Base-by-base conservation (phyloP, 2,329 filamentous ascomycete genomes). In the Mycosphaerella sp. region DNA sequence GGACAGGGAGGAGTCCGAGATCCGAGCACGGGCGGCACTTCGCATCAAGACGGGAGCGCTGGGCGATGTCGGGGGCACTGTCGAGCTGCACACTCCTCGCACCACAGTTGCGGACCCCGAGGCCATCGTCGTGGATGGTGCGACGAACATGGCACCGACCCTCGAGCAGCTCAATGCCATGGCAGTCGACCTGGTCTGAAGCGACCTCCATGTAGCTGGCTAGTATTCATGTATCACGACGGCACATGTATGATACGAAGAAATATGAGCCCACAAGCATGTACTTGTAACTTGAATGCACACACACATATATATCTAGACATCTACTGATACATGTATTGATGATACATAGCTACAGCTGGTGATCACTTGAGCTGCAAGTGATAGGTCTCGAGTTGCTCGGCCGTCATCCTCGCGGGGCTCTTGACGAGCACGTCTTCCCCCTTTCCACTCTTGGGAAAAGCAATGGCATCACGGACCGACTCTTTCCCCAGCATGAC, bases 391-490 rank as follows among this genome's bases (percentile, higher is more conserved):
- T 73, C 69, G 64, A 83, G 69, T 55, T 80, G 78, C 57, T 80
- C 79, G 54, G 81, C 73, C 0, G 79, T 87, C 59, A 95, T 76
- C 59, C 69, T 70, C 48, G 84, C 84, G 0, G 93, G 93, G 58
- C 87, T 88, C 63, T 82, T 83, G 2, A 95, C 89, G 70, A 95
- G 80, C 53, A 83, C 72, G 72, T 98, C 93, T 67, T 95, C 87
- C 0, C 93, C 91, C 68, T 84, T 90, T 57, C 89, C 90, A 58
- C 83, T 91, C 76, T 98, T 98, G 0, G 93, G 95, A 67, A 98
- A 98, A 0, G 91, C 91, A 70, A 98, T 96, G 1, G 98, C 92
- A 73, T 98, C 92, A 56, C 88, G 78, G 2, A 98, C 86, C 1
- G 86, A 90, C 9, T 86, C 78, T 32, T 80, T 85, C 1, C 85